These are phyloP conservation scores for Amphichorda felina DNA, from an alignment of 2,329 filamentous ascomycete genomes.

Conservation along the genomic window DNA sequence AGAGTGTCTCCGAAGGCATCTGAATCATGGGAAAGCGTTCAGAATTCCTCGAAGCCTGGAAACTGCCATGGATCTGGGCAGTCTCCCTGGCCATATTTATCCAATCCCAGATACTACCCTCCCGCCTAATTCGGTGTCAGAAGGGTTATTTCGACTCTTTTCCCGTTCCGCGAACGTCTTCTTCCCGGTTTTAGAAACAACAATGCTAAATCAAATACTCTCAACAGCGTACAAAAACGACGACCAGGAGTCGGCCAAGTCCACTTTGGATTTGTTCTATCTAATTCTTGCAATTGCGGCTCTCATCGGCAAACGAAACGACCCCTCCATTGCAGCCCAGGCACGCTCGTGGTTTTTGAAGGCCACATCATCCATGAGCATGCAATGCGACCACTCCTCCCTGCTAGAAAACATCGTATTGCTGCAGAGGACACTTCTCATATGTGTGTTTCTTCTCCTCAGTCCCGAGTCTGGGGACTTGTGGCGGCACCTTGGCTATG, in stretches of 20 bases:
- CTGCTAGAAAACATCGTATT: constrained; percentile 4
- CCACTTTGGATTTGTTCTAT: constrained; percentile 3
- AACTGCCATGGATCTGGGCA: no score
- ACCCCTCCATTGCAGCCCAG: constrained; percentile 1
- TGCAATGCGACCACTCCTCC: constrained; percentile 4
- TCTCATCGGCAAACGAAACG: constrained; percentile 3
- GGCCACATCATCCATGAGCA: not conserved
- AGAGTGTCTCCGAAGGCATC: not conserved
- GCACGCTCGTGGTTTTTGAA: constrained; percentile 2
- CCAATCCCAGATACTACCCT: not conserved
- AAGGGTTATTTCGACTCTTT: not conserved
- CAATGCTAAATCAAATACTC: not conserved
- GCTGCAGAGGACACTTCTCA: constrained; percentile 6
- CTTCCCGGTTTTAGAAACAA: not conserved
- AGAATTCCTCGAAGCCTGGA: not conserved
- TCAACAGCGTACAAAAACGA: not conserved
- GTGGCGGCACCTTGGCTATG: constrained; percentile 6
- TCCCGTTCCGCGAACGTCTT: not conserved
- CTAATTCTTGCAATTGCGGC: constrained; percentile 6
- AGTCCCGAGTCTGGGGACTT: constrained; percentile 7
- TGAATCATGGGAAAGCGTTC: not conserved
- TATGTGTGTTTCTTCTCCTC: constrained; percentile 6
- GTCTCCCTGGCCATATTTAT: no score
- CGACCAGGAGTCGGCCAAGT: not conserved
- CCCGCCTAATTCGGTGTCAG: not conserved